Evolutionary conservation across 2,329 filamentous ascomycete species (phyloP).

Genomic region (Madurella mycetomatis): DNA sequence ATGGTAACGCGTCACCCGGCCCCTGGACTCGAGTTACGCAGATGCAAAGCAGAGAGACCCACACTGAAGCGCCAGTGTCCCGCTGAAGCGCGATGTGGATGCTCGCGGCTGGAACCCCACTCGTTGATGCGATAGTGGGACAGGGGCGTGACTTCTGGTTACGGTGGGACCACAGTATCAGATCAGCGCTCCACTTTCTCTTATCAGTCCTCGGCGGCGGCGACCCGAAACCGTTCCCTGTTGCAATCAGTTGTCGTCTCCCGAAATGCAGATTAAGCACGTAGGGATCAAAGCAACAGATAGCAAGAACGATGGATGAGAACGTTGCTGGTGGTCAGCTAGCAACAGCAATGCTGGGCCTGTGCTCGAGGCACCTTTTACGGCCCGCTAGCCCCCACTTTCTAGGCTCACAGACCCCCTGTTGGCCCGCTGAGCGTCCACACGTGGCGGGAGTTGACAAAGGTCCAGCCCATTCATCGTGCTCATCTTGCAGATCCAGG

Average conservation of each 20-base stretch:
- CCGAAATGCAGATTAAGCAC: not conserved
- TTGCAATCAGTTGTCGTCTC: not conserved
- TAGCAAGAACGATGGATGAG: no score
- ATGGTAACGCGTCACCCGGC: no score
- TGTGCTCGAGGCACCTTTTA: not conserved
- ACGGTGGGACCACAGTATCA: not conserved
- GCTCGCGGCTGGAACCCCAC: slow-evolving; percentile 5
- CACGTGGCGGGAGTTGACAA: not conserved
- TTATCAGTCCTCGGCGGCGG: slow-evolving; percentile 8
- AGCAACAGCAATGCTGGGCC: no score
- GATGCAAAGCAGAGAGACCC: not conserved
- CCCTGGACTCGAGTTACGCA: not conserved
- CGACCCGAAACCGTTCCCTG: slow-evolving; percentile 1
- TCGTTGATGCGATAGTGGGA: not conserved
- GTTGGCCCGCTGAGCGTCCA: not conserved
- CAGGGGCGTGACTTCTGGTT: not conserved
- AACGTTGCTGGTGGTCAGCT: no score
- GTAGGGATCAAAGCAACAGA: no score
- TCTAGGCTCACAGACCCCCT: not conserved
- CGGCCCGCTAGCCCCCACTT: not conserved
- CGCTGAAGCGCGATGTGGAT: slow-evolving; percentile 2
- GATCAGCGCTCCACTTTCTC: slow-evolving; percentile 16
- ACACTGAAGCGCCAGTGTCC: not conserved
- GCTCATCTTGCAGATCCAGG: not conserved
- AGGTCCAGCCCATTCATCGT: not conserved